A percentile compares a stretch with the other conserved stretches of the same genome.
Evolutionary conservation across 2,329 filamentous ascomycete species (phyloP).

Genomic region (Didymella pinodella): DNA sequence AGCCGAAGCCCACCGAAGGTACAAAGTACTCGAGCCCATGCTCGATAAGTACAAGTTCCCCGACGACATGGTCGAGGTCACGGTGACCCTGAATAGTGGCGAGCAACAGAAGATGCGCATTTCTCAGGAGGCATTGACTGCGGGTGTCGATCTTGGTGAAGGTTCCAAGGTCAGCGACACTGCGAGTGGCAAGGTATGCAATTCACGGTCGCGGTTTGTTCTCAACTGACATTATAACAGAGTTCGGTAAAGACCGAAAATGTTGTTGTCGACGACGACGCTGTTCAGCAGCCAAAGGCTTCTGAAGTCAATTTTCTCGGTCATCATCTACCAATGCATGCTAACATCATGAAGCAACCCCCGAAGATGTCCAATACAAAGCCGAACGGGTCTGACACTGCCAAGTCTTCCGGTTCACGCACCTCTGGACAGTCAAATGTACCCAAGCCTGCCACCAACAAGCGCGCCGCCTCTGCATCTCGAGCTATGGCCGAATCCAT

Average conservation of each 20-base stretch:
- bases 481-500: neutral
- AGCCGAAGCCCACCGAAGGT: neutral
- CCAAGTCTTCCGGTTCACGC: neutral
- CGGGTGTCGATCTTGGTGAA: neutral
- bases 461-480: neutral
- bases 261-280: neutral
- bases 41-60: constrained; percentile 2
- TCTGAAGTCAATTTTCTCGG: neutral
- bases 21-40: neutral
- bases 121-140: neutral
- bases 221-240: neutral
- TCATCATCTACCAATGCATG: neutral
- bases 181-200: neutral
- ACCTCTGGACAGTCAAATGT: neutral
- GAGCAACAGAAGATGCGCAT: neutral
- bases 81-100: neutral
- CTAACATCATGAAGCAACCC: neutral
- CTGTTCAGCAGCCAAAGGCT: neutral
- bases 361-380: neutral
- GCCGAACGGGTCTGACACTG: neutral
- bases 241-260: neutral
- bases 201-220: neutral
- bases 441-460: neutral
- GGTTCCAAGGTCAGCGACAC: neutral
- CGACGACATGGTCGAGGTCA: neutral